Evolutionary conservation across 176 grass and related monocot genomes (phyloP).

Genomic region (Hyparrhenia diplandra): DNA sequence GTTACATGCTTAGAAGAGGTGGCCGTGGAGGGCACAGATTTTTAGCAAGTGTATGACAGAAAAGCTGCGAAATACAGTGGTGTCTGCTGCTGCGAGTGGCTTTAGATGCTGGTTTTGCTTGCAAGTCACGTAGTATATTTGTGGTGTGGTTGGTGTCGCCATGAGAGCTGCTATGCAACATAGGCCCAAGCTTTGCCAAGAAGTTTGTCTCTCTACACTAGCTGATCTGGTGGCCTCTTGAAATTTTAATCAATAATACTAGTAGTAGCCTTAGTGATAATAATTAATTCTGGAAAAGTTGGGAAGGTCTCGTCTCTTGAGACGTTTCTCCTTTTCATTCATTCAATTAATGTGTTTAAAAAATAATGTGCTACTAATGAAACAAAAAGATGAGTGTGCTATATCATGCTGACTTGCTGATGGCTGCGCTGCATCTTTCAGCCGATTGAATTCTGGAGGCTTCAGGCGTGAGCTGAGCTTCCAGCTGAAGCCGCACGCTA

Average conservation of each 20-base stretch:
- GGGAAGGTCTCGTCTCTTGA: conserved; percentile 20
- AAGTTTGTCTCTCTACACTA: conserved; percentile 34
- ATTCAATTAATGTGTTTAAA: too few relatives aligned
- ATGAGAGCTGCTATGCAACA: conserved; percentile 45
- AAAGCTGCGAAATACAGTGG: conserved; percentile 36
- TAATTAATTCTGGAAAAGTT: not conserved
- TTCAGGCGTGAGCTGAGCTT: conserved; percentile 20
- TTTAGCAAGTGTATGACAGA: conserved; percentile 36
- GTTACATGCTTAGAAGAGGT: conserved; percentile 36
- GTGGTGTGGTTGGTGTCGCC: conserved; percentile 63
- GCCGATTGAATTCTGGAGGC: conserved; percentile 11
- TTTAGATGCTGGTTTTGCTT: conserved; percentile 92
- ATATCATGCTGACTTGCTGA: conserved; percentile 47
- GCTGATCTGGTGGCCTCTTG: conserved; percentile 21
- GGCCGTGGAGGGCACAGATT: conserved; percentile 35
- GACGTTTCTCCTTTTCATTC: conserved; percentile 5
- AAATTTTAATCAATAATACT: conserved; percentile 18
- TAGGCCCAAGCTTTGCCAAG: conserved; percentile 58
- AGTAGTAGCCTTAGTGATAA: not conserved
- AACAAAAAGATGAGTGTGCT: conserved; percentile 40
- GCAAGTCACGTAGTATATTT: conserved; percentile 81
- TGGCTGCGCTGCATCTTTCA: conserved; percentile 54
- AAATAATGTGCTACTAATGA: not conserved
- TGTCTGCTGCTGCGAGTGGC: conserved; percentile 51
- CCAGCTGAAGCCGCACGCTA: conserved; percentile 29